Evolutionary conservation across 2,329 filamentous ascomycete genomes (phyloP).

Genomic region (Lasiodiplodia hormozganensis): DNA sequence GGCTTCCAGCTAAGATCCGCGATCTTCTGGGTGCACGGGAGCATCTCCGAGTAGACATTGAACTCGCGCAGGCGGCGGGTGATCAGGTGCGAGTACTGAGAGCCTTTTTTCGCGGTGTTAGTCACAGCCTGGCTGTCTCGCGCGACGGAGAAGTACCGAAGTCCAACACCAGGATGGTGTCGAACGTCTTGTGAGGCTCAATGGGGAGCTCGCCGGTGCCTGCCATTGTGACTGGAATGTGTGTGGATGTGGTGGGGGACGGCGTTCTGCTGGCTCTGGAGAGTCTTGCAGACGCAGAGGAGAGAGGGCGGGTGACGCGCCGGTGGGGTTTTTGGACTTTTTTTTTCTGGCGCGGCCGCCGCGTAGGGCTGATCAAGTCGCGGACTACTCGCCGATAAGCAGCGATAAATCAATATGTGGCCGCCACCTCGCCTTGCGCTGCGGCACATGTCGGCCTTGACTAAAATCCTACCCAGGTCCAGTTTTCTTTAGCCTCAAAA

Average conservation of each 20-base stretch:
- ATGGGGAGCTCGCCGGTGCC: conserved; percentile 51
- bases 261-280: conserved; percentile 27
- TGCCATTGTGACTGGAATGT: conserved; percentile 39
- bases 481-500: conserved; percentile 21
- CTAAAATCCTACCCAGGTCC: not conserved
- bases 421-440: not conserved
- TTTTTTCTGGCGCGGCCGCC: not conserved
- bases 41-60: conserved; percentile 86
- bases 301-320: conserved; percentile 24
- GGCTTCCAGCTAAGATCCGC: conserved; percentile 79
- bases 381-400: conserved; percentile 17
- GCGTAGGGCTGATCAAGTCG: conserved; percentile 20
- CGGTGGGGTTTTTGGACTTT: not conserved
- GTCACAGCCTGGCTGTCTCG: conserved; percentile 22
- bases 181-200: conserved; percentile 59
- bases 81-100: conserved; percentile 77
- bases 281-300: conserved; percentile 29
- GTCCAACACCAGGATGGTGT: conserved; percentile 76
- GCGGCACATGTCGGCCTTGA: not conserved
- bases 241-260: conserved; percentile 2
- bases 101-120: conserved; percentile 44
- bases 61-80: conserved; percentile 77
- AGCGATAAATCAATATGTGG: not conserved
- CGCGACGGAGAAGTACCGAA: conserved; percentile 54
- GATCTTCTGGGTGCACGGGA: conserved; percentile 84